Conservation (phyloP, 192 early-diverging fungal genomes). For the Coemansia sp. region DNA sequence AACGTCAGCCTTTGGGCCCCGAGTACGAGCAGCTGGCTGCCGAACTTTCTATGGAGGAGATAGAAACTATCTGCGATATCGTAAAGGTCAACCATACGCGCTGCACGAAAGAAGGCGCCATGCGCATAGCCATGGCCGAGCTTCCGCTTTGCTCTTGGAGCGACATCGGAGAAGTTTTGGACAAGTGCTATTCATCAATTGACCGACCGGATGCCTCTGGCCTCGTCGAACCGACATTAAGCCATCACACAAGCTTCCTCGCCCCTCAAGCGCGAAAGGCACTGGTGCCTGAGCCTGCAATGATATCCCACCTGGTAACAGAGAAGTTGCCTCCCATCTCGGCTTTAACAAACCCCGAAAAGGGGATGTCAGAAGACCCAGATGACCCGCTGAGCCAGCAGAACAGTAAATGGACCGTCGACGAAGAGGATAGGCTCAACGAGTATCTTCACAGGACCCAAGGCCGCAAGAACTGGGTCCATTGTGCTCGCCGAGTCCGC, state of each 20-base stretch:
- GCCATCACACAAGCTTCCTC: too few species aligned
- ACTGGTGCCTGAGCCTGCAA: too few species aligned
- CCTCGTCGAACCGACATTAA: too few species aligned
- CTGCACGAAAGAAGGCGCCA: neutral
- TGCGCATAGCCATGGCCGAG: neutral
- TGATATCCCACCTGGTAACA: too few species aligned
- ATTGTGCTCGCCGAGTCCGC: neutral
- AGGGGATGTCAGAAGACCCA: neutral
- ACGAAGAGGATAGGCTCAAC: neutral
- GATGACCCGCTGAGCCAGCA: neutral
- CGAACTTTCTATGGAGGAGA: neutral
- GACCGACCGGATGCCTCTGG: too few species aligned
- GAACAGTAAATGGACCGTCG: neutral
- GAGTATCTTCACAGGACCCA: neutral
- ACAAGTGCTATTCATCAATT: too few species aligned
- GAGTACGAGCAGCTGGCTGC: neutral
- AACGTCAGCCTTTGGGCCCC: neutral
- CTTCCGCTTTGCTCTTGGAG: slow-evolving; percentile 1
- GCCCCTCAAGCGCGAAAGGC: too few species aligned
- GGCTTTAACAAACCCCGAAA: neutral
- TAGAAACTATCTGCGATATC: neutral
- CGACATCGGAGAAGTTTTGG: too few species aligned
- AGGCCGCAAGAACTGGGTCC: slow-evolving; percentile 8
- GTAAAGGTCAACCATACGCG: neutral
- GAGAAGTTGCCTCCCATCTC: too few species aligned